Percentiles rank a stretch among this genome's conserved stretches.
Conservation (phyloP, 1,284 basidiomycete species). For the Vanrija pseudolonga region DNA sequence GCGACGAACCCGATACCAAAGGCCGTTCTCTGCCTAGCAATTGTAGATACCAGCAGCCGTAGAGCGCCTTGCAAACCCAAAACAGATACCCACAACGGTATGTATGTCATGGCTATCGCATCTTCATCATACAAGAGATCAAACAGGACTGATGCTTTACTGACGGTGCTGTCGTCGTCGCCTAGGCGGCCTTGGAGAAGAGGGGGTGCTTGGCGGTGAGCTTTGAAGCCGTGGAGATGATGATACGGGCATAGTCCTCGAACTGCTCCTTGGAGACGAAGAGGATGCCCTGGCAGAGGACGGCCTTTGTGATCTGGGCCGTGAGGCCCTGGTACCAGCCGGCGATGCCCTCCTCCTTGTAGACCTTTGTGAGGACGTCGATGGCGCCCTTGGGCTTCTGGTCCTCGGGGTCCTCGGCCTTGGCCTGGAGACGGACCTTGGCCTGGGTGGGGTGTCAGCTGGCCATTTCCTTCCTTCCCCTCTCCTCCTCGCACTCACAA, state of each 20-base stretch:
- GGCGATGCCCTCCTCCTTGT: conserved; percentile 66
- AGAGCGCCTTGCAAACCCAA: not conserved
- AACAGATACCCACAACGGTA: not conserved
- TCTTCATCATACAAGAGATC: conserved; percentile 12
- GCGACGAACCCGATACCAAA: too few relatives aligned
- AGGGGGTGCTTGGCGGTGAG: not conserved
- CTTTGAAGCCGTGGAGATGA: conserved; percentile 36
- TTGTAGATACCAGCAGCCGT: conserved; percentile 13
- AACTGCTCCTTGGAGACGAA: conserved; percentile 51
- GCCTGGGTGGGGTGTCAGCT: conserved; percentile 53
- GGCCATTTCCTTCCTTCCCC: not conserved
- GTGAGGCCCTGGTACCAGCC: conserved; percentile 95
- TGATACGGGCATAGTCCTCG: conserved; percentile 45
- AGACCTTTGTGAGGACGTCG: conserved; percentile 64
- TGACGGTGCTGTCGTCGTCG: not conserved
- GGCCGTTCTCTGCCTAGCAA: not conserved
- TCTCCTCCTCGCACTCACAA: conserved; percentile 30
- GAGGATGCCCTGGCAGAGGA: conserved; percentile 55
- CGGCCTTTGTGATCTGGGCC: conserved; percentile 59
- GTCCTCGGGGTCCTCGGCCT: conserved; percentile 25
- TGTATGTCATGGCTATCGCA: conserved; percentile 13
- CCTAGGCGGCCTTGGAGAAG: not conserved
- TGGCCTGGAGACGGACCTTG: conserved; percentile 93
- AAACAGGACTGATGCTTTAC: not conserved
- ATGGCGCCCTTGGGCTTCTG: conserved; percentile 28